A percentile compares a stretch with the other conserved stretches of the same genome.
Conservation (phyloP, 345 rosid genomes). For the Linum lewisii region DNA sequence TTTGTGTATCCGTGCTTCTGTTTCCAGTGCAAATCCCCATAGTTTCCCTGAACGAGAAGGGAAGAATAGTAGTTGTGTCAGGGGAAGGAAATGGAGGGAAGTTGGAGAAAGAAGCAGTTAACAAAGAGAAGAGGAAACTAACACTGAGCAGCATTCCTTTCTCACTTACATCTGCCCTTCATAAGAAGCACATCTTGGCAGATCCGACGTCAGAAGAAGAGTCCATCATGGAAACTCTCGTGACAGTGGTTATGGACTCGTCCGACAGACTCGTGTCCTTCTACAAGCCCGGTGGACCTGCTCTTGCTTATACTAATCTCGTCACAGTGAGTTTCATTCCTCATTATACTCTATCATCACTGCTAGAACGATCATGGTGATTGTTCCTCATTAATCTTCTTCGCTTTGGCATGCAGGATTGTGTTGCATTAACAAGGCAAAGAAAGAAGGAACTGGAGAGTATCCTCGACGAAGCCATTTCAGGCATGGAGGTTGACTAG, state of each 20-base stretch:
- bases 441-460: slow-evolving; percentile 42
- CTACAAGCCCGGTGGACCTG: slow-evolving; percentile 74
- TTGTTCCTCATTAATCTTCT: background rate
- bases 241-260: slow-evolving; percentile 65
- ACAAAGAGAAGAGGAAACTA: slow-evolving; percentile 69
- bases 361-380: background rate
- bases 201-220: slow-evolving; percentile 92
- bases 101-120: slow-evolving; percentile 42
- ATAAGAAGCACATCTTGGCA: slow-evolving; percentile 68
- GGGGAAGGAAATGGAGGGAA: slow-evolving; percentile 39
- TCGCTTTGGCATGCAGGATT: slow-evolving; percentile 36
- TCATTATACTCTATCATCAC: background rate
- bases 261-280: slow-evolving; percentile 61
- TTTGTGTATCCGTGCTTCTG: background rate
- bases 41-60: slow-evolving; percentile 72
- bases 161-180: slow-evolving; percentile 68
- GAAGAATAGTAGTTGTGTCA: slow-evolving; percentile 45
- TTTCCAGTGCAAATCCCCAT: slow-evolving; percentile 73
- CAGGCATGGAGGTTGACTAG: slow-evolving; percentile 46
- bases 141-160: slow-evolving; percentile 50
- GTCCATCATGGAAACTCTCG: slow-evolving; percentile 65
- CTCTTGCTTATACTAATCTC: slow-evolving; percentile 52
- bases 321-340: slow-evolving; percentile 42
- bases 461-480: slow-evolving; percentile 45
- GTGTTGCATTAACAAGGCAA: slow-evolving; percentile 49